Base-by-base conservation (phyloP, 2,329 filamentous ascomycete genomes). In the Paradendryphiella salina region DNA sequence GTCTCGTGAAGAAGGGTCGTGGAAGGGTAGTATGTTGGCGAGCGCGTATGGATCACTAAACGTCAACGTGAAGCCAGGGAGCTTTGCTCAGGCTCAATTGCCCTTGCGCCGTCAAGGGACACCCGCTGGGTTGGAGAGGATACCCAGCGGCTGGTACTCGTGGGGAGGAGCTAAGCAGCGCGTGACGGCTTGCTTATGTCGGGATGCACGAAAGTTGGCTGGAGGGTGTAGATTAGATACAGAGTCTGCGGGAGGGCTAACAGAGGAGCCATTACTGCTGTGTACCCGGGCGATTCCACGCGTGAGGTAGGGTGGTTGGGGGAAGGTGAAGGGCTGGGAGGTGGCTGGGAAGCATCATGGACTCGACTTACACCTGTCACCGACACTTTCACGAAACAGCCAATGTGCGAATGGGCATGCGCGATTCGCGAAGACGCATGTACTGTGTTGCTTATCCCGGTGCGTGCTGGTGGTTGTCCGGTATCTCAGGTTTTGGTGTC, bases 1-100 rank as follows among this genome's bases (percentile, higher is more conserved):
- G 68, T 67, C 61, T 74, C 73, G 73, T 75, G 58, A 53, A 50
- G 47, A 17, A 33, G 61, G 48, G 40, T 57, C 46, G 49, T 45
- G 50, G 28, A 54, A 57, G 54, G 63, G 60, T 45, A 64, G 59
- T 66, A 71, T 66, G 49, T 61, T 70, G 61, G 56, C 61, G 50
- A 61, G 59, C 56, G 52, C 54, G 40, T 54, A 61, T 20, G 62
- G 37, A 33, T 49, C 56, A 57, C 60, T 59, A 50, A 64, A 65
- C 62, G 66, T 65, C 66, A 69, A 53, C 37, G 58, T 59, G 67
- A 63, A 56, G 50, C 47, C 42, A 43, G 45, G 36, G 39, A 47
- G 46, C 35, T 46, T 51, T 43, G 35, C 52, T 51, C 41, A 28
- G 48, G 40, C 50, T 41, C 54, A 32, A 45, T 49, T 31, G 57